Conservation (phyloP, 1,284 basidiomycete genomes). For the Austroboletus sp. region DNA sequence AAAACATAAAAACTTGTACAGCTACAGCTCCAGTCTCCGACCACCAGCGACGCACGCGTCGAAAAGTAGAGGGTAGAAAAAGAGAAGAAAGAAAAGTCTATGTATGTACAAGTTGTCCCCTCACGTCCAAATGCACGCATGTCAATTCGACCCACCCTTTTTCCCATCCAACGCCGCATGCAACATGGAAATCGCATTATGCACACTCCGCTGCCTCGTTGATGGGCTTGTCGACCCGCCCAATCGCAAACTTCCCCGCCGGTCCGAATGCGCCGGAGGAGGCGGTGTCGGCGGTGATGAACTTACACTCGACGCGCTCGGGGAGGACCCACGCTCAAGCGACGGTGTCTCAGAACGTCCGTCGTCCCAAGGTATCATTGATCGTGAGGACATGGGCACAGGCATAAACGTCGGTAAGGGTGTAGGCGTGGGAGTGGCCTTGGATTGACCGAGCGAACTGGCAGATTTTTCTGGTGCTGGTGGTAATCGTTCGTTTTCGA, state of each 20-base stretch:
- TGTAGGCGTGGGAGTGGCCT: conserved; percentile 1
- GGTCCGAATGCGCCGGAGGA: conserved; percentile 60
- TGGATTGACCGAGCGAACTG: not conserved
- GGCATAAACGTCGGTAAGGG: conserved; percentile 9
- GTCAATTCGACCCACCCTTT: conserved; percentile 35
- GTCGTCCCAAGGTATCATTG: conserved; percentile 47
- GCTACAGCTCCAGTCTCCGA: not conserved
- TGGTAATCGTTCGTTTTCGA: conserved; percentile 95
- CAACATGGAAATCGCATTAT: conserved; percentile 91
- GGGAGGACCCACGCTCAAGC: conserved; percentile 26
- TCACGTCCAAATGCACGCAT: not conserved
- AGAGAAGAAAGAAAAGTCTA: not conserved
- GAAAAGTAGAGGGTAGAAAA: not conserved
- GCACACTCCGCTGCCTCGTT: conserved; percentile 82
- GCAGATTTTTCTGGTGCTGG: conserved; percentile 42
- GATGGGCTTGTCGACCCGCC: conserved; percentile 93
- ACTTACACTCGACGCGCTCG: conserved; percentile 21
- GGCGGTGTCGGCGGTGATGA: conserved; percentile 35
- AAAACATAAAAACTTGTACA: not conserved
- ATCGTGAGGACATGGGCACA: conserved; percentile 68
- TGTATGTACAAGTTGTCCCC: not conserved
- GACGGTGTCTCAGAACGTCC: conserved; percentile 33
- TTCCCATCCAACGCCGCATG: conserved; percentile 77
- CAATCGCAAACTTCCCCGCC: conserved; percentile 84
- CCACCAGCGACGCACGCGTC: not conserved